Evolutionary conservation across 2,329 filamentous ascomycete species (phyloP).

Genomic region (Cladosporium sp.): DNA sequence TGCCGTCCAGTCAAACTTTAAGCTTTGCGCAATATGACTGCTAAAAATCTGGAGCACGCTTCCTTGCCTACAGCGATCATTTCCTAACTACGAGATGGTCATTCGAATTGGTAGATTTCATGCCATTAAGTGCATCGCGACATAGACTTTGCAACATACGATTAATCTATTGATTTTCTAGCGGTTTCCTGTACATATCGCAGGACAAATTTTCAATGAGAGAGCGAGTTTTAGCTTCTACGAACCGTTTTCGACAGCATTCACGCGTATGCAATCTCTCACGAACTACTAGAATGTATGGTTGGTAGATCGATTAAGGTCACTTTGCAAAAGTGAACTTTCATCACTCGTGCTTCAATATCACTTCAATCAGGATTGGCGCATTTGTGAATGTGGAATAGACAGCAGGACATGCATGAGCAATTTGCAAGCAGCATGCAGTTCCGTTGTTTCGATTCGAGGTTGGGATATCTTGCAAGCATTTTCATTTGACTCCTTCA

Average conservation of each 20-base stretch:
- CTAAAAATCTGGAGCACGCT: slow-evolving; percentile 2
- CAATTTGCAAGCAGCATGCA: neutral
- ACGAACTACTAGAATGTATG: neutral
- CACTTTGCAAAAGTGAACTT: too few species aligned
- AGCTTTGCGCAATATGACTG: slow-evolving; percentile 16
- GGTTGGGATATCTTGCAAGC: slow-evolving; percentile 16
- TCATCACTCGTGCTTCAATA: neutral
- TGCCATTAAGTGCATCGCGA: too few species aligned
- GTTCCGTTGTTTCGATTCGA: neutral
- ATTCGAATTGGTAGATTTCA: neutral
- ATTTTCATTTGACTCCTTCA: slow-evolving; percentile 17
- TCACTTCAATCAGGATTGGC: neutral
- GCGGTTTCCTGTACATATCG: too few species aligned
- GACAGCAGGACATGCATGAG: neutral
- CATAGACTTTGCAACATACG: too few species aligned
- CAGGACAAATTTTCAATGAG: neutral
- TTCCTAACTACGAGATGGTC: neutral
- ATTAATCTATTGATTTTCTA: too few species aligned
- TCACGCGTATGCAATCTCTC: neutral
- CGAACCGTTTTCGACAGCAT: neutral
- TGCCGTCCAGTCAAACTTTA: slow-evolving; percentile 13
- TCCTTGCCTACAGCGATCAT: neutral
- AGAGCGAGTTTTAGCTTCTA: neutral
- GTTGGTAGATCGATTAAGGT: neutral
- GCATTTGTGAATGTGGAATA: neutral